Conservation (phyloP, 2,329 filamentous ascomycete genomes). For the Verticillium dahliae region DNA sequence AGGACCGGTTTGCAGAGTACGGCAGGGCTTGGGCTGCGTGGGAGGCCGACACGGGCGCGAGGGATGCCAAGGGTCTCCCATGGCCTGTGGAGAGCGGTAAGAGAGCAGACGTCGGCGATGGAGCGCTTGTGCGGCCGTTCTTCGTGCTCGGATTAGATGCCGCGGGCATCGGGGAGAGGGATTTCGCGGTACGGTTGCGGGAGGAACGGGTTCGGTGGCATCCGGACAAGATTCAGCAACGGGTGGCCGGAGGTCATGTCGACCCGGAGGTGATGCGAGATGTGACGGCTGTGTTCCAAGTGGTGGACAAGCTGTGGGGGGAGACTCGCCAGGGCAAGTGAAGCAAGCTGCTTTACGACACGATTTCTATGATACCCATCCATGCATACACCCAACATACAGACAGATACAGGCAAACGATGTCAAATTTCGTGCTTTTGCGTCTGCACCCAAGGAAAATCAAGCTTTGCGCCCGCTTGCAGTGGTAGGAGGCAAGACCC, state of each 20-base stretch:
- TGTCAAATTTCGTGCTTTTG: background rate
- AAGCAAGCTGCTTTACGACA: background rate
- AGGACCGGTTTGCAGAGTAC: conserved; percentile 60
- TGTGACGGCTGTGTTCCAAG: conserved; percentile 88
- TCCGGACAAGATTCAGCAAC: conserved; percentile 94
- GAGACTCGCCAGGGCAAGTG: conserved; percentile 39
- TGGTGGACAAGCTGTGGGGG: conserved; percentile 75
- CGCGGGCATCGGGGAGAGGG: conserved; percentile 35
- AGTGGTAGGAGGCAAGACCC: background rate
- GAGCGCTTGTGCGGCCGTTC: conserved; percentile 59
- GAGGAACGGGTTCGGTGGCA: conserved; percentile 90
- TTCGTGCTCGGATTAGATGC: conserved; percentile 43
- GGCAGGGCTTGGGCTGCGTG: conserved; percentile 52
- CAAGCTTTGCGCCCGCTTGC: background rate
- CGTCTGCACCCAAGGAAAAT: background rate
- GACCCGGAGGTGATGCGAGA: conserved; percentile 66
- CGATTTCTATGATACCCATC: background rate
- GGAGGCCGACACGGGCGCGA: conserved; percentile 31
- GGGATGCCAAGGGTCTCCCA: conserved; percentile 37
- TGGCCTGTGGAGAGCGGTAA: conserved; percentile 69
- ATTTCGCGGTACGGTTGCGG: conserved; percentile 55
- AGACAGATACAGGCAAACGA: background rate
- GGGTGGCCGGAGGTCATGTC: conserved; percentile 61
- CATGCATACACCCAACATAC: too few species aligned
- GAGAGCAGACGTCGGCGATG: conserved; percentile 47